Conservation (phyloP, 1,284 basidiomycete species). For the Cutaneotrichosporon dermatis region DNA sequence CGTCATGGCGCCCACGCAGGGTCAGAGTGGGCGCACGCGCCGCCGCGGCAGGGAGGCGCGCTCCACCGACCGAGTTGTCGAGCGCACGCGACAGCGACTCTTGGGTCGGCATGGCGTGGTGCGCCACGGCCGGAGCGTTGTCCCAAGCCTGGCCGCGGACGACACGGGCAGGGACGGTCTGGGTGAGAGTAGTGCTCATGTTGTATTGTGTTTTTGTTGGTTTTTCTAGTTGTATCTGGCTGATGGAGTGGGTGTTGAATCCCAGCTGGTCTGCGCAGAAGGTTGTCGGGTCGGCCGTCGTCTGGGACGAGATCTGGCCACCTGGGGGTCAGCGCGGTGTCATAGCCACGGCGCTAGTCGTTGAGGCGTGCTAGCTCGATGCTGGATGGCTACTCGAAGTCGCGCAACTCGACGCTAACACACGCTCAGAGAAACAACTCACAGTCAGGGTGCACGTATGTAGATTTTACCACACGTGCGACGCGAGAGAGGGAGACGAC, state of each 20-base stretch:
- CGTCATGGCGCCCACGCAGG: conserved; percentile 1
- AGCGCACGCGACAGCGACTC: conserved; percentile 35
- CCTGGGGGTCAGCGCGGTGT: neutral
- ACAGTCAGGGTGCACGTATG: conserved; percentile 4
- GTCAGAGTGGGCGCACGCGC: conserved; percentile 11
- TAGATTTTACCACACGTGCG: conserved; percentile 4
- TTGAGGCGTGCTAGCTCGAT: no score
- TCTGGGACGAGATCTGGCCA: conserved; percentile 6
- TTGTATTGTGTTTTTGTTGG: neutral
- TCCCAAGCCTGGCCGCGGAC: conserved; percentile 19
- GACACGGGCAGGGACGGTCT: conserved; percentile 12
- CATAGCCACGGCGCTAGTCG: no score
- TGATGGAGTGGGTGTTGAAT: conserved; percentile 14
- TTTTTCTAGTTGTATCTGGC: neutral
- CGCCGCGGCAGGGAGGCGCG: conserved; percentile 26
- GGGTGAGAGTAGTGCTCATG: conserved; percentile 25
- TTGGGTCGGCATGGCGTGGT: conserved; percentile 8
- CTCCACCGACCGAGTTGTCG: conserved; percentile 28
- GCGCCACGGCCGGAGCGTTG: neutral
- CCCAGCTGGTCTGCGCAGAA: conserved; percentile 3
- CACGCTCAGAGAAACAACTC: neutral
- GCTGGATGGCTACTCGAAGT: neutral
- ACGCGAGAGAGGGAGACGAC: conserved; percentile 8
- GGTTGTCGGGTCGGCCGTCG: conserved; percentile 17
- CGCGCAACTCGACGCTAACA: neutral